Evolutionary conservation across 169 alveolate species (phyloP).

Genomic region (Cryptosporidium parvum): DNA sequence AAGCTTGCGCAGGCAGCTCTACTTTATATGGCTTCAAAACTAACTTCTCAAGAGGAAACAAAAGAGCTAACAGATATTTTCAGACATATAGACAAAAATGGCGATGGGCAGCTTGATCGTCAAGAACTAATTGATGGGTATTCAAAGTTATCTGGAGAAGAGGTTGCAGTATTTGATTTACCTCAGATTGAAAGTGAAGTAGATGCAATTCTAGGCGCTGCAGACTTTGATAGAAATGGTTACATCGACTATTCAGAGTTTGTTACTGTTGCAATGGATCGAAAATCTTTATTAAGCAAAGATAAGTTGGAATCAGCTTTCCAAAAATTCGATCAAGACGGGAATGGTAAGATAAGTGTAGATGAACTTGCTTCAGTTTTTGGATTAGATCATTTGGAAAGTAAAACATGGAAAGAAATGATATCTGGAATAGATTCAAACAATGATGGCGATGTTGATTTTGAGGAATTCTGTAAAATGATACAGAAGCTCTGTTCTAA

Average conservation of each 20-base stretch:
- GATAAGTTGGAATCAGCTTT: constrained; percentile 85
- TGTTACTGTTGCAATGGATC: constrained; percentile 88
- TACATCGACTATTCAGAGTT: constrained; percentile 93
- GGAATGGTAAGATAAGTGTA: constrained; percentile 84
- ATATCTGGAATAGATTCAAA: constrained; percentile 82
- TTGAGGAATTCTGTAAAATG: constrained; percentile 84
- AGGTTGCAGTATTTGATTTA: constrained; percentile 22
- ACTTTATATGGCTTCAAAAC: constrained; percentile 87
- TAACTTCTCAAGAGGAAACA: constrained; percentile 89
- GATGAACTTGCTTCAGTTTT: constrained; percentile 82
- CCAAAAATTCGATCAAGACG: constrained; percentile 84
- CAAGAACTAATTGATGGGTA: constrained; percentile 87
- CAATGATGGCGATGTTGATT: constrained; percentile 84
- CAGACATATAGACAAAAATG: constrained; percentile 89
- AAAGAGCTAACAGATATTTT: constrained; percentile 89
- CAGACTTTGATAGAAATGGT: constrained; percentile 95
- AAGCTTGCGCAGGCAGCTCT: constrained; percentile 90
- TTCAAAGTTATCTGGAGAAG: constrained; percentile 80
- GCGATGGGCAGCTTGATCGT: constrained; percentile 89
- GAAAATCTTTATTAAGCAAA: constrained; percentile 83
- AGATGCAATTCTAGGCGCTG: constrained; percentile 90
- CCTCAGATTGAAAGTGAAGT: constrained; percentile 90
- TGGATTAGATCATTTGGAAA: constrained; percentile 81
- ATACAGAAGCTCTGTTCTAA: constrained; percentile 80
- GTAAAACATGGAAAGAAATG: constrained; percentile 81